Evolutionary conservation across 2,329 filamentous ascomycete genomes (phyloP).

Genomic region (Fusarium newnesense): DNA sequence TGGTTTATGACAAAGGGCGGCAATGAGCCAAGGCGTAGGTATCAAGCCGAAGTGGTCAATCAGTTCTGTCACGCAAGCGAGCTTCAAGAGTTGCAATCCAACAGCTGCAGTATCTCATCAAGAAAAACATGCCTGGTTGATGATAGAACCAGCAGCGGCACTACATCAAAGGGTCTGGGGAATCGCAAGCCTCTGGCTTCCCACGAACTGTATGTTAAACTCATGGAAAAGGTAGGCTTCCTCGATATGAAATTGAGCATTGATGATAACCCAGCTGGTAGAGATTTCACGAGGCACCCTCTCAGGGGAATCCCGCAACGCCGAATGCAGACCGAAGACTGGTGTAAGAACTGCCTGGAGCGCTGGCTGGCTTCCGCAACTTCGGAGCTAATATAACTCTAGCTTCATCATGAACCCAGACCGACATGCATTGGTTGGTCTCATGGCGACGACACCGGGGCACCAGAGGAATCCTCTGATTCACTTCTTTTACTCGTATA

Average conservation of each 20-base stretch:
- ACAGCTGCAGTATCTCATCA: accelerated
- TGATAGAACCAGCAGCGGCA: not conserved
- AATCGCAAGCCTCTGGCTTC: not conserved
- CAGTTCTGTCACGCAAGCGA: not conserved
- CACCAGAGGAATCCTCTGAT: not conserved
- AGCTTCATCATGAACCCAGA: not conserved
- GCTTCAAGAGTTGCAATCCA: not conserved
- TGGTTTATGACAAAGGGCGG: not conserved
- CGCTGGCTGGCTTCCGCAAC: accelerated
- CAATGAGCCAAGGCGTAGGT: not conserved
- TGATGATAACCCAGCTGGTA: not conserved
- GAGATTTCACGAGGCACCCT: not conserved
- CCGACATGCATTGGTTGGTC: accelerated
- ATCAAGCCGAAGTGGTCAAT: not conserved
- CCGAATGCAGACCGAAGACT: not conserved
- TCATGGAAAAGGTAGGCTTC: not conserved
- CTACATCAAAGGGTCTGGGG: no score
- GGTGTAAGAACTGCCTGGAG: not conserved
- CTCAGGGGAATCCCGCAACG: accelerated
- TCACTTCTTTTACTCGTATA: not conserved
- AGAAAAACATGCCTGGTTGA: not conserved
- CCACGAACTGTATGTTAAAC: not conserved
- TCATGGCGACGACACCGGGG: accelerated
- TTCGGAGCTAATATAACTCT: accelerated
- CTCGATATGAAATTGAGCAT: not conserved